Base-by-base conservation (phyloP, 169 alveolate species). In the Cryptosporidium andersoni region DNA sequence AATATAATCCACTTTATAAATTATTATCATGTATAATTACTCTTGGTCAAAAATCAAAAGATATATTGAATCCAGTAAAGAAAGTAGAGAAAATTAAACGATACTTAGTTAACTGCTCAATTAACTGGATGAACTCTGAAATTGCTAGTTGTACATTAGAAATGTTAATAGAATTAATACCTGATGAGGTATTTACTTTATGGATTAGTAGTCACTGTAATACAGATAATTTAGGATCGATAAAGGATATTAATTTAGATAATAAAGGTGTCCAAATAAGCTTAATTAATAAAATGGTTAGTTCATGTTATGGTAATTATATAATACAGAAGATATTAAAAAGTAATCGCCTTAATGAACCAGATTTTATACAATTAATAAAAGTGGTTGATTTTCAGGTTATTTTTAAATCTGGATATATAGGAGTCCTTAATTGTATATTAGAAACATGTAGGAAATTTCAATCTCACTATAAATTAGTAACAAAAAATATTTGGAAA, bases 401-500 rank as follows among this genome's bases (percentile, higher is more conserved):
- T 8, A 58, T 34, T 2, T 45, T 49, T 51, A 74, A 25, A 47
- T 58, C 55, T 47, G 85, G 47, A 43, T 43, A 45, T 55, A n/a
- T 48, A 43, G 85, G 60, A n/a, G 60, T 74, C 8, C 51, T 74
- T 16, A 74, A 58, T 34, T 56, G 63, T 16, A 58, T 74, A 25
- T 58, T 74, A 42, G 85, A 74, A 8, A 53, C 40, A 9, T 74
- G 85, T 48, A 74, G 85, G 45, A 74, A 68, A 58, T 25, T 74
- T 5, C 85, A 74, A 55, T 55, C 74, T 47, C 64, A 74, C 42
- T 60, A 74, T 39, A 74, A 74, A 25, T 74, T 45, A 39, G 39
- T 74, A 56, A 60, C 85, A 11, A 74, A 55, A 34, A 74, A 43
- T 6, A n/a, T 74, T 8, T 74, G 85, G 85, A 74, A 74, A 12